Evolutionary conservation across 345 rosid species (phyloP), one percentile per base, ranked within the genome.

Genomic region (Hypericum androsaemum): DNA sequence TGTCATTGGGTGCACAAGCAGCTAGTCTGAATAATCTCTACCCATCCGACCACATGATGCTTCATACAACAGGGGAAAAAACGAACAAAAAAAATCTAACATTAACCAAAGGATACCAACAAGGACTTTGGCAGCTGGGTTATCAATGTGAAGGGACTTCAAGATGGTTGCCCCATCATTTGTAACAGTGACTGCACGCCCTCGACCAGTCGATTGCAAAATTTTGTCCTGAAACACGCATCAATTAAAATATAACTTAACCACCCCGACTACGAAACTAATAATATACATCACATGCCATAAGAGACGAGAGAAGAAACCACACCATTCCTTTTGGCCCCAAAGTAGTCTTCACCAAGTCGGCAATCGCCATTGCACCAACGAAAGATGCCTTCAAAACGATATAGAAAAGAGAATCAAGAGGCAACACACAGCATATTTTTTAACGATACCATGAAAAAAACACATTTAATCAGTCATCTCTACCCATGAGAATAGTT

Each of bases 281-380:
- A 53, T 16, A 39, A 8, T 7, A 0, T 52, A 12, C 53, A 38
- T 46, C 10, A 14, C 2, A 0, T 7, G 12, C 42, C 14, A 64
- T n/a, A 39, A 37, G 43, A 6, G 5, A 35, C 7, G 3, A 47
- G 38, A 14, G 11, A 45, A 9, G 53, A 73, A 13, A 47, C 13
- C 56, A 59, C 64, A 92, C 98, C 98, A 92, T 92, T 52, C 98
- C 98, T 70, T 92, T 92, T 0, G 98, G 98, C 17, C 98, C 98
- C 53, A 92, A 60, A 52, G 98, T 92, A 48, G 96, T 80, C 78
- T 92, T 92, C 12, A 92, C 88, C 65, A 92, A 75, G 64, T 92
- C 96, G 7, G 88, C 73, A 61, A 92, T 76, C 14, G 98, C 96
- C 82, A 85, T 88, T 43, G 95, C 98, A 67, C 96, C 98, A 62